Percentiles rank a stretch among this genome's conserved stretches.
Evolutionary conservation across 108 stramenopile species (phyloP).

Genomic region (Pinguiococcus pyrenoidosus): DNA sequence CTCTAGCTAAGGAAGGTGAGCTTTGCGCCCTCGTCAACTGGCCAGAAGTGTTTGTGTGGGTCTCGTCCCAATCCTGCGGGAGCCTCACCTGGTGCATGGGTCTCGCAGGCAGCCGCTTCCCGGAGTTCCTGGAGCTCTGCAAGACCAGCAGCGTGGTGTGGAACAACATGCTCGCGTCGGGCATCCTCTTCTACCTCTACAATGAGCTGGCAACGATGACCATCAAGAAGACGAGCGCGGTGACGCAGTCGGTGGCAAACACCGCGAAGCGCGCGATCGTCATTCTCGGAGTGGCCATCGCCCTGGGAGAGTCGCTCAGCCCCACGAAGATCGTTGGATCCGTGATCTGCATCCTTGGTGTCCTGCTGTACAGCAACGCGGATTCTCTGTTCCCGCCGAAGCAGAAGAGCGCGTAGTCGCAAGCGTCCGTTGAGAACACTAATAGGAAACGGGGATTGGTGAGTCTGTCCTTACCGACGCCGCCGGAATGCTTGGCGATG

Average conservation of each 20-base stretch:
- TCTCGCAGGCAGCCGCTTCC: constrained; percentile 55
- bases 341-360: constrained; percentile 77
- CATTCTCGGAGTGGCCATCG: constrained; percentile 61
- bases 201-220: constrained; percentile 86
- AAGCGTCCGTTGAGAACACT: too few species aligned
- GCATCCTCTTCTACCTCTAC: constrained; percentile 80
- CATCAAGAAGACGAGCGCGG: constrained; percentile 79
- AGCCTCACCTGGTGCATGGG: too few species aligned
- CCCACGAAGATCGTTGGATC: constrained; percentile 76
- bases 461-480: too few species aligned
- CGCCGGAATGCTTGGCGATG: too few species aligned
- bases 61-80: too few species aligned
- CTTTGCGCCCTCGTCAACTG: too few species aligned
- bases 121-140: constrained; percentile 56
- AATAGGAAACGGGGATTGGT: too few species aligned
- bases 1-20: constrained; percentile 41
- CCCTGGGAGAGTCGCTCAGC: constrained; percentile 65
- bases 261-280: constrained; percentile 70
- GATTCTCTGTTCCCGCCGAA: background rate
- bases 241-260: constrained; percentile 85
- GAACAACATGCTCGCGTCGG: constrained; percentile 67
- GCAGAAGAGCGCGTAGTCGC: too few species aligned
- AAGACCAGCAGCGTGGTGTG: constrained; percentile 63
- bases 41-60: too few species aligned
- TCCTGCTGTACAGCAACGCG: constrained; percentile 55